Percentiles rank a stretch among this genome's conserved stretches.
Conservation (phyloP, 495 filamentous ascomycete genomes). For the Cudoniella acicularis region DNA sequence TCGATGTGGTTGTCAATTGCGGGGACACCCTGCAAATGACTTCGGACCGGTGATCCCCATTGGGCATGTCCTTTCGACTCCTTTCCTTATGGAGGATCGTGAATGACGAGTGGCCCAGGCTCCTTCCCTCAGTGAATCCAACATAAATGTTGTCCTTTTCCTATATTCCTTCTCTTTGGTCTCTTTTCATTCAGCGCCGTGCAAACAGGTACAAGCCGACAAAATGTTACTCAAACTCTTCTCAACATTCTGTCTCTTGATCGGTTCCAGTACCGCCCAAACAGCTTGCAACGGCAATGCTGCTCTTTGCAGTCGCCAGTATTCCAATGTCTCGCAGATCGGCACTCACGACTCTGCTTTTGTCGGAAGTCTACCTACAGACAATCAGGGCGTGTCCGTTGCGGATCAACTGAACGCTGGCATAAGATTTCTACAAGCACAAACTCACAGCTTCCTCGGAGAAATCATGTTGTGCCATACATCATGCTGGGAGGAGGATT, state of each 20-base stretch:
- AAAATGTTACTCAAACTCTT: conserved; percentile 12
- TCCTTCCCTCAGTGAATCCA: no score
- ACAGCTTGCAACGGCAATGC: conserved; percentile 71
- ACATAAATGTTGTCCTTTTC: background rate
- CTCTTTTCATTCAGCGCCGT: background rate
- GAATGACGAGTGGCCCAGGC: background rate
- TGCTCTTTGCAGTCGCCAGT: conserved; percentile 78
- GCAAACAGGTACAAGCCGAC: background rate
- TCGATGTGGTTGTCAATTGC: background rate
- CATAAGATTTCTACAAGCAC: conserved; percentile 85
- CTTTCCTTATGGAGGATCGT: background rate
- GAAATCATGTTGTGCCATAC: conserved; percentile 54
- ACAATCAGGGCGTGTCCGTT: conserved; percentile 73
- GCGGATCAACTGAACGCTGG: conserved; percentile 79
- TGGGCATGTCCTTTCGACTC: background rate
- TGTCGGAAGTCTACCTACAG: conserved; percentile 55
- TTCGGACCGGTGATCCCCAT: background rate
- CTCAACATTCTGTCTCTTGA: conserved; percentile 2
- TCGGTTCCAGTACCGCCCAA: background rate
- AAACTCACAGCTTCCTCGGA: conserved; percentile 64
- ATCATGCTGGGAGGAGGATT: conserved; percentile 73
- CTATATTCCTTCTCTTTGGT: background rate
- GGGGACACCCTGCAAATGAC: background rate
- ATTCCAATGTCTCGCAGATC: conserved; percentile 86
- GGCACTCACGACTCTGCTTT: conserved; percentile 66